Evolutionary conservation across 2,329 filamentous ascomycete genomes (phyloP).

Genomic region (Colletotrichum sansevieriae): DNA sequence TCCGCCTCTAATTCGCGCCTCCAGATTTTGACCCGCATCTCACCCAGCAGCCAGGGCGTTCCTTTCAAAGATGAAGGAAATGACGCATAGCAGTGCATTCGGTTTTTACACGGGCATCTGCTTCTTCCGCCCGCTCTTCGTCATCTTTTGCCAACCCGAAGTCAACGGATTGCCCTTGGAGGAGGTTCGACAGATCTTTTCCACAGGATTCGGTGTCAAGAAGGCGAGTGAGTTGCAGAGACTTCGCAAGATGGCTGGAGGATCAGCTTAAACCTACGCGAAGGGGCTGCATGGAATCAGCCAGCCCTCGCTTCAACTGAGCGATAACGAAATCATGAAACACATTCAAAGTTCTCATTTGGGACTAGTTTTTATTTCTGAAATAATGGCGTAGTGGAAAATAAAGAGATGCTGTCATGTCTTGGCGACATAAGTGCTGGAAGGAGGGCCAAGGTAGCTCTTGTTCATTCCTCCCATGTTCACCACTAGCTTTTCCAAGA

Average conservation of each 20-base stretch:
- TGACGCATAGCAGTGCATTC: conserved; percentile 63
- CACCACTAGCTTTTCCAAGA: conserved; percentile 54
- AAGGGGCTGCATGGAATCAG: background rate
- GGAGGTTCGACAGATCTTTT: conserved; percentile 64
- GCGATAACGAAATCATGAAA: background rate
- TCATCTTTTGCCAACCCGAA: conserved; percentile 66
- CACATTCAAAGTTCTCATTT: background rate
- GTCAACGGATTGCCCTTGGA: conserved; percentile 68
- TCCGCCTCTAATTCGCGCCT: conserved; percentile 24
- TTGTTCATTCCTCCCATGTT: conserved; percentile 50
- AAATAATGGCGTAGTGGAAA: background rate
- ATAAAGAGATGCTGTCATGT: too few relatives aligned
- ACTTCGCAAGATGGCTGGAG: conserved; percentile 44
- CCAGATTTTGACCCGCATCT: conserved; percentile 36
- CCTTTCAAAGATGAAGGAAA: conserved; percentile 61
- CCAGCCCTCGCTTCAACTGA: background rate
- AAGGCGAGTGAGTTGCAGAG: conserved; percentile 56
- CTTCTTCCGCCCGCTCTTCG: conserved; percentile 59
- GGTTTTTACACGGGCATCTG: conserved; percentile 66
- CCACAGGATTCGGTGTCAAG: conserved; percentile 60
- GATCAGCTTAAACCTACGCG: background rate
- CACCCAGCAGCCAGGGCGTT: conserved; percentile 44
- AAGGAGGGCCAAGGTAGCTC: conserved; percentile 53
- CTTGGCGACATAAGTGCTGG: conserved; percentile 41
- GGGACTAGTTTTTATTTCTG: background rate